Evolutionary conservation across 2,329 filamentous ascomycete genomes (phyloP).

Genomic region (Sporothrix inflata): DNA sequence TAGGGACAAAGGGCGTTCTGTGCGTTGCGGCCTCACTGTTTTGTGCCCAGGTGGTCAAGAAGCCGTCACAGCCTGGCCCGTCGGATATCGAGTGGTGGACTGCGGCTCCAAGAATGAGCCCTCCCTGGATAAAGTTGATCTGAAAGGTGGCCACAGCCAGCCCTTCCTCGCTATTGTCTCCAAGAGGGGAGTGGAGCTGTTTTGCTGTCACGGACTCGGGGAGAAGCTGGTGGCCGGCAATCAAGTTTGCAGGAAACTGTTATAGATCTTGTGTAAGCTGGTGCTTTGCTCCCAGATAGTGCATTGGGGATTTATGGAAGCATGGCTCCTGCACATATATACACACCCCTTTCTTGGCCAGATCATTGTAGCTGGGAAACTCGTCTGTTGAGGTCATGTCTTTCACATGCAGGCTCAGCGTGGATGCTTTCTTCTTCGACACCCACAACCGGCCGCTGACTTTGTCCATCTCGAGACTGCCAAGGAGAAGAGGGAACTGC

Average conservation of each 20-base stretch:
- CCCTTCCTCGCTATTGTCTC: conserved; percentile 28
- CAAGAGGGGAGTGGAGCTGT: conserved; percentile 29
- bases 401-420: conserved; percentile 21
- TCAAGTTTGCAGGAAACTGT: conserved; percentile 25
- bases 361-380: conserved; percentile 25
- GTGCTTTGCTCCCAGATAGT: not conserved
- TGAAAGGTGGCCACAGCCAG: conserved; percentile 35
- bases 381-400: not conserved
- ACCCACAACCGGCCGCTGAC: conserved; percentile 26
- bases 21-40: conserved; percentile 34
- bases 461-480: conserved; percentile 25
- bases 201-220: conserved; percentile 28
- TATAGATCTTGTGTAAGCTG: not conserved
- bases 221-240: conserved; percentile 19
- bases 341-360: conserved; percentile 22
- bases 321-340: not conserved
- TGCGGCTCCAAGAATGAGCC: conserved; percentile 38
- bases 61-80: conserved; percentile 36
- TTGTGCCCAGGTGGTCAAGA: conserved; percentile 38
- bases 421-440: not conserved
- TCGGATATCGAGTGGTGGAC: conserved; percentile 38
- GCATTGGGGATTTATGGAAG: not conserved
- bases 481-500: conserved; percentile 25
- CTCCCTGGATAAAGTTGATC: conserved; percentile 39
- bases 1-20: conserved; percentile 30